Base-by-base conservation (phyloP, 2,329 filamentous ascomycete genomes). In the Trichoderma asperellum region DNA sequence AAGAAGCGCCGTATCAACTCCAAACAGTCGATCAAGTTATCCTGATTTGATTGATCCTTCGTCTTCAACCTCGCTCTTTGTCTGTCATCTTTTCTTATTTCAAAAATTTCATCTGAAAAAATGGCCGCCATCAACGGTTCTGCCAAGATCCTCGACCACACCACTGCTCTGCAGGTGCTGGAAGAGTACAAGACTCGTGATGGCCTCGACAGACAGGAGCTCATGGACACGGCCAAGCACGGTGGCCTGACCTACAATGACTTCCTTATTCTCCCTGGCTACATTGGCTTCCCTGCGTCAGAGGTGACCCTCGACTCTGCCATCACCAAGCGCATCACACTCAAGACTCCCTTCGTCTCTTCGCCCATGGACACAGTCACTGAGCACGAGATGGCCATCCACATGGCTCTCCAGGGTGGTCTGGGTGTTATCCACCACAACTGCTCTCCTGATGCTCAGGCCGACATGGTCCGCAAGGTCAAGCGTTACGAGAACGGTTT, bases 361-460 rank as follows among this genome's bases (percentile, higher is more conserved):
- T 98, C 96, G 49, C 96, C 96, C 77, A 99, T 99, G 96, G 96
- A 99, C 85, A 99, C 96, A 11, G 96, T 99, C 80, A 99, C 96
- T 55, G 96, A 99, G 85, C 92, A 97, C 84, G 95, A 97, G 81
- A 99, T 99, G 96, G 96, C 96, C 73, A 98, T 99, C 76, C 93
- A 97, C 84, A 97, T 96, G 87, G 93, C 93, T 64, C 87, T 96
- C 37, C 91, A 96, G 78, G 93, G 93, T 76, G 93, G 93, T 77
- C 86, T 96, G 21, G 93, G 96, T 83, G 94, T 99, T 75, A 97
- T 99, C 75, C 96, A 99, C 86, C 96, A 99, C 88, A 99, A 99
- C 86, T 99, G 96, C 88, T 96, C 94, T n/a, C 88, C 94, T 35
- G 93, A 98, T 34, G 92, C 93, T 68, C 96, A 99, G 85, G 96